phyloP scores from a whole-genome alignment of 1,139 yeast species.

The Pichia norvegensis region DNA sequence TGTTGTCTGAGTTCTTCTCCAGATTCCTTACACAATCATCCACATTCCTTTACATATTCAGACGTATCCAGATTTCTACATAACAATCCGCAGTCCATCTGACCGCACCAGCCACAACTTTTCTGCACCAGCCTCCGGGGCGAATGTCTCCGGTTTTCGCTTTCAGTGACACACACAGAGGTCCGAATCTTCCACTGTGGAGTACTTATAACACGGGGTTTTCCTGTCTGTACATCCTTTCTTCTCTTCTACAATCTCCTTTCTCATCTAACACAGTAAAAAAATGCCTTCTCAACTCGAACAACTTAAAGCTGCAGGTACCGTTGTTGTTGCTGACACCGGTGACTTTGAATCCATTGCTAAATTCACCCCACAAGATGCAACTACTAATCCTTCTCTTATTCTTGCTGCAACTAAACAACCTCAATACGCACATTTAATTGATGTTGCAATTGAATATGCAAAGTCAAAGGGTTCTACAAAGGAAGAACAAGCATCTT shows the following conservation, averaged over 20 bases:
- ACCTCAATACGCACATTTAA: conserved; percentile 79
- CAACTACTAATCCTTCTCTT: conserved; percentile 97
- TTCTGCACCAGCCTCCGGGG: too few species aligned
- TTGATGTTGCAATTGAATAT: conserved; percentile 84
- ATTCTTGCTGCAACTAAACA: conserved; percentile 93
- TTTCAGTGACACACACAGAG: too few species aligned
- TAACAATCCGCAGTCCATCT: not conserved
- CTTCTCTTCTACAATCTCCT: too few species aligned
- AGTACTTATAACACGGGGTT: too few species aligned
- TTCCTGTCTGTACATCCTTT: too few species aligned
- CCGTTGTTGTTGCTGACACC: conserved; percentile 95
- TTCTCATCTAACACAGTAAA: too few species aligned
- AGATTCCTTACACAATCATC: too few species aligned
- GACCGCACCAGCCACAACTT: not conserved
- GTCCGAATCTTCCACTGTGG: too few species aligned
- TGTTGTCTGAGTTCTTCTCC: too few species aligned
- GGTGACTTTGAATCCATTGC: conserved; percentile 98
- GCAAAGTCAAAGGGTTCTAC: conserved; percentile 60
- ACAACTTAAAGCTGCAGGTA: conserved; percentile 91
- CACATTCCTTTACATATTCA: too few species aligned
- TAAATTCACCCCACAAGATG: conserved; percentile 97
- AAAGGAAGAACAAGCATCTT: conserved; percentile 55
- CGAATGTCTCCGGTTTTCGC: not conserved
- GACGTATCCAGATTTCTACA: not conserved
- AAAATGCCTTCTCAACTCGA: conserved; percentile 53